A percentile compares a stretch with the other conserved stretches of the same genome.
These are phyloP conservation scores for Vitis vinifera DNA, from an alignment of 164 flowering plant species.

Conservation along the genomic window ASM3070453v1 NC_081822.1:6439001-6439500, in stretches of 20 bases:
- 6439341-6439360: slow-evolving; percentile 21
- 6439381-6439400: slow-evolving; percentile 58
- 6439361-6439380: slow-evolving; percentile 65
- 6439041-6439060: too few species aligned
- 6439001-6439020: too few species aligned
- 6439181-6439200: slow-evolving; percentile 60
- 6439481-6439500: too few species aligned
- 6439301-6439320: too few species aligned
- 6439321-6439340: too few species aligned
- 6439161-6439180: slow-evolving; percentile 45
- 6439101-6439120: too few species aligned
- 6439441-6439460: slow-evolving; percentile 38
- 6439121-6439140: too few species aligned
- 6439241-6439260: slow-evolving; percentile 38
- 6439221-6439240: slow-evolving; percentile 60
- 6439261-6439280: slow-evolving; percentile 37
- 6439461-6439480: too few species aligned
- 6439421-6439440: slow-evolving; percentile 63
- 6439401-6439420: slow-evolving; percentile 58
- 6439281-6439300: too few species aligned
- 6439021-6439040: too few species aligned
- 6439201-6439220: slow-evolving; percentile 74
- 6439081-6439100: too few species aligned
- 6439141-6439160: slow-evolving; percentile 53
- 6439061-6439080: too few species aligned